Conservation (phyloP, 1,139 yeast genomes). For the Eremothecium gossypii region DNA sequence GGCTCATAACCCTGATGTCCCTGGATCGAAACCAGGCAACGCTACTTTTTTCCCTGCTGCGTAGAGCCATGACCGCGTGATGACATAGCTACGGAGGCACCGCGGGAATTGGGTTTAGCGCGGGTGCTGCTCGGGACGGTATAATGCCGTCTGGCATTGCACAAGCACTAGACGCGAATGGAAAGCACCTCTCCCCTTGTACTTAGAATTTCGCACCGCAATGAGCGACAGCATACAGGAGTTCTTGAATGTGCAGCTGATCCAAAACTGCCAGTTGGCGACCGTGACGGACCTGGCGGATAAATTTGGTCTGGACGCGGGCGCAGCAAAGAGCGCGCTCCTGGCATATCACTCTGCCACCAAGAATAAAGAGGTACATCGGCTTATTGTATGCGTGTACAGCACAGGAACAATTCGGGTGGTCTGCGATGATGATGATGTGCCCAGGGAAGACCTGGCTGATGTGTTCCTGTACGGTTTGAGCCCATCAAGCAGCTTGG, state of each 20-base stretch:
- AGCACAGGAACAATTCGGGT: slow-evolving; percentile 16
- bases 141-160: too few relatives aligned
- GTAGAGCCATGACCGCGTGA: not conserved
- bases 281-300: slow-evolving; percentile 24
- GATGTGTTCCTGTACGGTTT: slow-evolving; percentile 30
- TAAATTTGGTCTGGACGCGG: slow-evolving; percentile 20
- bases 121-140: too few relatives aligned
- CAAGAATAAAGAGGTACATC: slow-evolving; percentile 17
- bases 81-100: too few relatives aligned
- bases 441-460: slow-evolving; percentile 12
- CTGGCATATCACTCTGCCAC: slow-evolving; percentile 20
- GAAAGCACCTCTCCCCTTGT: too few relatives aligned
- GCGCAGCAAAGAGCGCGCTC: slow-evolving; percentile 23
- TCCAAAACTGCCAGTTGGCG: slow-evolving; percentile 21
- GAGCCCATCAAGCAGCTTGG: slow-evolving; percentile 24
- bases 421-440: slow-evolving; percentile 16
- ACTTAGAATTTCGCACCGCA: too few relatives aligned
- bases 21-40: slow-evolving; percentile 99
- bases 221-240: slow-evolving; percentile 5
- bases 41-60: slow-evolving; percentile 41
- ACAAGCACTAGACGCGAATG: too few relatives aligned
- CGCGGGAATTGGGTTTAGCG: too few relatives aligned
- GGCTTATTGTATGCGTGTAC: slow-evolving; percentile 21
- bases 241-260: slow-evolving; percentile 18
- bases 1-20: slow-evolving; percentile 99